These are phyloP conservation scores for Pezicula rhizophila DNA, from an alignment of 2,329 filamentous ascomycete genomes.

Conservation along the genomic window DNA sequence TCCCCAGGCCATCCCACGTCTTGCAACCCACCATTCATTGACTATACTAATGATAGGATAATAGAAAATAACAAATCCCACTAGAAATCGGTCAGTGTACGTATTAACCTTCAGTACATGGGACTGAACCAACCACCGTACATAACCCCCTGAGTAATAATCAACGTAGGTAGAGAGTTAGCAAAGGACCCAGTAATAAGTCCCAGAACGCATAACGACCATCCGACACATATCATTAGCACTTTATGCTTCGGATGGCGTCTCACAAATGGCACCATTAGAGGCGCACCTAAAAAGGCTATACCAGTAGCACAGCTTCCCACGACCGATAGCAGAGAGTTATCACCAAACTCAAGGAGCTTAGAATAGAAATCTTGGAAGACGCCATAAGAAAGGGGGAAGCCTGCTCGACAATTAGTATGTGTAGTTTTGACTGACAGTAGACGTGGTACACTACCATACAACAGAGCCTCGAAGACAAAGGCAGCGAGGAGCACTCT, in stretches of 20 bases:
- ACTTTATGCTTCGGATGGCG: constrained; percentile 28
- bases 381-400: constrained; percentile 62
- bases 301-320: constrained; percentile 43
- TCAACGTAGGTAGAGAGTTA: constrained; percentile 44
- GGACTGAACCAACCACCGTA: constrained; percentile 35
- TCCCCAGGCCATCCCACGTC: constrained; percentile 55
- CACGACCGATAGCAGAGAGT: constrained; percentile 51
- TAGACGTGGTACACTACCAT: constrained; percentile 33
- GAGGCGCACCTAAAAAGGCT: constrained; percentile 29
- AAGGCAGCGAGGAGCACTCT: constrained; percentile 43
- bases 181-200: constrained; percentile 45
- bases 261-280: constrained; percentile 28
- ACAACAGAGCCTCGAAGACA: constrained; percentile 46
- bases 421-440: constrained; percentile 20
- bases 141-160: constrained; percentile 54
- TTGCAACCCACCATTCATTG: constrained; percentile 55
- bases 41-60: constrained; percentile 52
- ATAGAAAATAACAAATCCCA: constrained; percentile 51
- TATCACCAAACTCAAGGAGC: constrained; percentile 47
- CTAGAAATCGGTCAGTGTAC: background rate
- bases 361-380: constrained; percentile 65
- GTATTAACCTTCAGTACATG: background rate
- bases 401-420: constrained; percentile 44
- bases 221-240: constrained; percentile 33
- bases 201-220: constrained; percentile 33